A percentile compares a stretch with the other conserved stretches of the same genome.
phyloP scores from a whole-genome alignment of 1,284 basidiomycete genomes.

The Filobasidium uniguttulatum region DNA sequence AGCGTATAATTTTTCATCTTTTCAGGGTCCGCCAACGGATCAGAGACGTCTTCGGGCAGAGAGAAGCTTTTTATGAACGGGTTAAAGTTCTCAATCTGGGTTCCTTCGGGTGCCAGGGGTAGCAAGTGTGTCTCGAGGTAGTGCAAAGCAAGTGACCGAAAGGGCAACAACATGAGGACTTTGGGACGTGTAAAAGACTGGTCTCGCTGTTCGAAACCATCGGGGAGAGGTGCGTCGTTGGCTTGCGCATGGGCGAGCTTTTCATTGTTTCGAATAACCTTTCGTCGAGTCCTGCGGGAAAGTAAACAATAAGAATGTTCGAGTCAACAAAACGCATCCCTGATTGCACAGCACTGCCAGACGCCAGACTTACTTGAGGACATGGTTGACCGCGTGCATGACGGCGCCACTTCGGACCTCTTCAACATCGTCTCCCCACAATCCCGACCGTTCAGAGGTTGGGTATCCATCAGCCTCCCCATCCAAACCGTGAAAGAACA shows the following conservation, averaged over 20 bases:
- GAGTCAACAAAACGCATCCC: neutral
- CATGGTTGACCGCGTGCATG: constrained; percentile 69
- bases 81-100: constrained; percentile 70
- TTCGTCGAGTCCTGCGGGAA: constrained; percentile 63
- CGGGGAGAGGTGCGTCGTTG: constrained; percentile 18
- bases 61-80: constrained; percentile 74
- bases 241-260: constrained; percentile 53
- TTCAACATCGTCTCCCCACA: constrained; percentile 30
- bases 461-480: constrained; percentile 33
- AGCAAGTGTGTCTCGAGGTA: constrained; percentile 56
- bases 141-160: constrained; percentile 72
- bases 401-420: constrained; percentile 52
- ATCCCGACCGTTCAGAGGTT: constrained; percentile 16
- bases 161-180: constrained; percentile 76
- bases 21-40: constrained; percentile 51
- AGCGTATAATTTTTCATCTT: constrained; percentile 55
- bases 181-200: constrained; percentile 97
- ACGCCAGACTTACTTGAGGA: constrained; percentile 52
- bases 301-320: neutral
- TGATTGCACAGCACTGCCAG: too few species aligned
- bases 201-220: constrained; percentile 46
- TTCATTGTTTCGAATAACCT: constrained; percentile 90
- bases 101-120: constrained; percentile 49
- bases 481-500: constrained; percentile 54
- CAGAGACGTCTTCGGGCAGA: constrained; percentile 60